Evolutionary conservation across 176 grass and related monocot species (phyloP).

Genomic region (Musa troglodytarum): DNA sequence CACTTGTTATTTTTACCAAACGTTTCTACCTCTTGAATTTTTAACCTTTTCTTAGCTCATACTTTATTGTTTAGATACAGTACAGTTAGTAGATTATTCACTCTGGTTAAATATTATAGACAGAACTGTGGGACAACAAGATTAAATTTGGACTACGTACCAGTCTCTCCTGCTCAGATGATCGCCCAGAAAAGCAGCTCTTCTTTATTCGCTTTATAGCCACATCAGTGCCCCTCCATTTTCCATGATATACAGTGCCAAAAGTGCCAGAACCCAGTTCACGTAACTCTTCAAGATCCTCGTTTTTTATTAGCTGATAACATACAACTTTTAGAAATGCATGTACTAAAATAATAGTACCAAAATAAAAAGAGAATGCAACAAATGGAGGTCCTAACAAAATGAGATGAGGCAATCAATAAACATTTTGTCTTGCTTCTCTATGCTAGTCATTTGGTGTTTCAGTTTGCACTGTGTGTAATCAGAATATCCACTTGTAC

Average conservation of each 20-base stretch:
- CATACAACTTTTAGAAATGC: background rate
- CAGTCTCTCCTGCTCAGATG: constrained; percentile 95
- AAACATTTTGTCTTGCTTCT: background rate
- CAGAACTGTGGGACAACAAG: too few relatives aligned
- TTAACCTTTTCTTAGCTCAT: background rate
- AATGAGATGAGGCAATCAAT: background rate
- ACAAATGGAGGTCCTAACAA: background rate
- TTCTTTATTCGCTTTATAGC: constrained; percentile 99
- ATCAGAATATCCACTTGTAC: background rate
- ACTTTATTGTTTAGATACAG: background rate
- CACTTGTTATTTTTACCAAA: background rate
- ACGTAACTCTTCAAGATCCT: constrained; percentile 88
- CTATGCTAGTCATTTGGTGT: background rate
- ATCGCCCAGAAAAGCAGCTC: constrained; percentile 78
- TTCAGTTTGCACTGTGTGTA: background rate
- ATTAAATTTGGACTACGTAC: constrained; percentile 25
- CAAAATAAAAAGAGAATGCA: background rate
- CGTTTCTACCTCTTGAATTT: background rate
- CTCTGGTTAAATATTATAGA: background rate
- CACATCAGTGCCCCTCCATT: constrained; percentile 99
- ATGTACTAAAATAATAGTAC: background rate
- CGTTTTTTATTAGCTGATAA: constrained; percentile 87
- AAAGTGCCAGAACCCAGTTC: constrained; percentile 97
- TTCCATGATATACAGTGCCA: constrained; percentile 94
- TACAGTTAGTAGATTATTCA: background rate